phyloP scores from a whole-genome alignment of 108 stramenopile genomes.

The Nitzschia sp. region DNA sequence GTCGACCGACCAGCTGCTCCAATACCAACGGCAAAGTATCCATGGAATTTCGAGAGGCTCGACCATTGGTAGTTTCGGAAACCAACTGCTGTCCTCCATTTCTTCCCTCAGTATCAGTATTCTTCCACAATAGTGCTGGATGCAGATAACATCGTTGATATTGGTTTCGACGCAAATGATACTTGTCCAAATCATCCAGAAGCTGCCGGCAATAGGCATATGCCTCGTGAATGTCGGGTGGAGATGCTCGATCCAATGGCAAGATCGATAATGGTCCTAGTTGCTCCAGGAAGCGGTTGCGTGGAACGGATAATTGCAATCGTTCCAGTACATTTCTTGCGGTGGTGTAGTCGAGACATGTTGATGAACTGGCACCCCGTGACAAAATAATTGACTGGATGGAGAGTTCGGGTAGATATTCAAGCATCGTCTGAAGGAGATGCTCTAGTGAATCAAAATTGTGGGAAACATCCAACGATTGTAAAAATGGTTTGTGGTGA shows the following conservation, averaged over 20 bases:
- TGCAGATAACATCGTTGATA: not conserved
- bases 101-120: not conserved
- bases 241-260: not conserved
- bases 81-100: not conserved
- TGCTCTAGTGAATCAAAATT: not conserved
- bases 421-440: not conserved
- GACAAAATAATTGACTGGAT: not conserved
- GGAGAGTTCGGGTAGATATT: not conserved
- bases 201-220: not conserved
- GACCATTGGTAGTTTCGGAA: not conserved
- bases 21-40: not conserved
- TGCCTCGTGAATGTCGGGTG: not conserved
- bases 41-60: too few species aligned
- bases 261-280: not conserved
- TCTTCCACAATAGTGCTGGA: not conserved
- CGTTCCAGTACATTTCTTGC: not conserved
- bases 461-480: not conserved
- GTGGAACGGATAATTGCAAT: not conserved
- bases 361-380: not conserved
- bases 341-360: not conserved
- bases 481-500: not conserved
- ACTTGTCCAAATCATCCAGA: not conserved
- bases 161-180: not conserved
- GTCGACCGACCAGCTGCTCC: not conserved
- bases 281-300: not conserved